phyloP scores from a whole-genome alignment of 164 flowering plant species.

The Warburgia ugandensis region DNA sequence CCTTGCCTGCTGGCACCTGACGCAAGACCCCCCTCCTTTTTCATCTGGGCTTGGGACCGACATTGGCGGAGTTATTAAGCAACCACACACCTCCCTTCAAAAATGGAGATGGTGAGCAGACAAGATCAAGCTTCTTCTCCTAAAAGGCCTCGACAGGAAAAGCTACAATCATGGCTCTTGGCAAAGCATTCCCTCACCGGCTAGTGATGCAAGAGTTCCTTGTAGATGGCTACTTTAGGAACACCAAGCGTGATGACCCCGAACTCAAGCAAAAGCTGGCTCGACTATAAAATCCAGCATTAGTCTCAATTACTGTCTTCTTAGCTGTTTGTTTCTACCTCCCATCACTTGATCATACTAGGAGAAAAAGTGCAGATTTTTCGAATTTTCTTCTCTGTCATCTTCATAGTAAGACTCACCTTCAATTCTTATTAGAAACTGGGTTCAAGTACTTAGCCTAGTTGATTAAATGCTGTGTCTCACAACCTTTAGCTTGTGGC shows the following conservation, averaged over 20 bases:
- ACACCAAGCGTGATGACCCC: conserved; percentile 85
- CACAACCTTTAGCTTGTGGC: too few relatives aligned
- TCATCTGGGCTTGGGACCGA: neutral
- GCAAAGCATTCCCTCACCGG: conserved; percentile 94
- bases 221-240: conserved; percentile 88
- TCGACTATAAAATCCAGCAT: conserved; percentile 52
- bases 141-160: conserved; percentile 49
- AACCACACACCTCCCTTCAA: too few relatives aligned
- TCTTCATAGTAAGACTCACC: too few relatives aligned
- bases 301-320: neutral
- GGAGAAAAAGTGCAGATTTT: too few relatives aligned
- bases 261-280: conserved; percentile 84
- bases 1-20: too few relatives aligned
- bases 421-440: too few relatives aligned
- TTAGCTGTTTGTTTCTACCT: too few relatives aligned
- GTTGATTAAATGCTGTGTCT: too few relatives aligned
- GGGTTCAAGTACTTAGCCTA: too few relatives aligned
- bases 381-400: neutral
- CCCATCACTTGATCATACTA: too few relatives aligned
- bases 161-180: conserved; percentile 77
- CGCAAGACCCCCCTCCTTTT: neutral
- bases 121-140: conserved; percentile 6
- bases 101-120: conserved; percentile 19
- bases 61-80: too few relatives aligned
- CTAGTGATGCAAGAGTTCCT: conserved; percentile 91